phyloP scores from a whole-genome alignment of 1,284 basidiomycete genomes.

The Heterobasidion annosum region DNA sequence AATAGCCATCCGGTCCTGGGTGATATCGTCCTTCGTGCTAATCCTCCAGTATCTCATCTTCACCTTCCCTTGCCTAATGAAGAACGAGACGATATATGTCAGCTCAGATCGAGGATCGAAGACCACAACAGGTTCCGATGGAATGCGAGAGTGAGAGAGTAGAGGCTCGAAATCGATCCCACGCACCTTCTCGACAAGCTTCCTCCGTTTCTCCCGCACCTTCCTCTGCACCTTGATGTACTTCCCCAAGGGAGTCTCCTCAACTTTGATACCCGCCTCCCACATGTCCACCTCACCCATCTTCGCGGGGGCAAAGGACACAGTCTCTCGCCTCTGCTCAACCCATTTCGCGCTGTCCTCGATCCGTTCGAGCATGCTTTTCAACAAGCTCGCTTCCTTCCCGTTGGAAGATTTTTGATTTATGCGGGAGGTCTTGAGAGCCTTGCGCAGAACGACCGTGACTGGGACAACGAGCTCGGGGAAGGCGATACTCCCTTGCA shows the following conservation, averaged over 20 bases:
- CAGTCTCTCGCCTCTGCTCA: slow-evolving; percentile 55
- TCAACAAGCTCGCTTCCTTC: slow-evolving; percentile 57
- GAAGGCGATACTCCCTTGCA: slow-evolving; percentile 82
- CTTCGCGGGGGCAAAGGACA: slow-evolving; percentile 69
- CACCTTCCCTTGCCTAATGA: slow-evolving; percentile 56
- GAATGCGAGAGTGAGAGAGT: slow-evolving; percentile 2
- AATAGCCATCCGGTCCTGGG: not conserved
- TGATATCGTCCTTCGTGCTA: slow-evolving; percentile 9
- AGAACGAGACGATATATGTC: not conserved
- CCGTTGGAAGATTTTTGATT: slow-evolving; percentile 19
- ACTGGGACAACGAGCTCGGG: slow-evolving; percentile 91
- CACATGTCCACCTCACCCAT: slow-evolving; percentile 65
- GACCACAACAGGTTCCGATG: slow-evolving; percentile 5
- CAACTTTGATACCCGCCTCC: slow-evolving; percentile 52
- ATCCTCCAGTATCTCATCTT: slow-evolving; percentile 59
- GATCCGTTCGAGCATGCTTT: slow-evolving; percentile 74
- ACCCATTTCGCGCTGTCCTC: slow-evolving; percentile 80
- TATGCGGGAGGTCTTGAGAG: slow-evolving; percentile 47
- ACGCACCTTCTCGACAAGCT: slow-evolving; percentile 69
- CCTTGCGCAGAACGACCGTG: slow-evolving; percentile 58
- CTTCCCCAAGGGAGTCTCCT: slow-evolving; percentile 72
- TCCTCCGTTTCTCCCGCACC: slow-evolving; percentile 67
- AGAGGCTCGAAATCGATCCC: not conserved
- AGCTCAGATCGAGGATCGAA: not conserved
- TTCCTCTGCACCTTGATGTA: slow-evolving; percentile 79